Base-by-base conservation (phyloP, 768 basidiomycete genomes). In the Termitomyces sp. region DNA sequence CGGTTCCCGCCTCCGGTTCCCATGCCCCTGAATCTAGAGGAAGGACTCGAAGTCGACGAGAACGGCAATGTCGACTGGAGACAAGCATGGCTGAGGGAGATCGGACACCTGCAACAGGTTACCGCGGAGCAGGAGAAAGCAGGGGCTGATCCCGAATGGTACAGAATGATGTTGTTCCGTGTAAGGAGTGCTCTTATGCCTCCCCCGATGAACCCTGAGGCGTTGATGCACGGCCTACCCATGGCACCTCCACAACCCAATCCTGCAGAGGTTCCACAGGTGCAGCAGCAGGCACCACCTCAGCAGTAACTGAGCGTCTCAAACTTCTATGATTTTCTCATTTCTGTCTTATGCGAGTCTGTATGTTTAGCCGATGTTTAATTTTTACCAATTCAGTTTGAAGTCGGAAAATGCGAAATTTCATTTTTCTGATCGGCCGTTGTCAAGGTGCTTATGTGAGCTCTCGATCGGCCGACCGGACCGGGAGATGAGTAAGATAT, bases 61-160 rank as follows among this genome's bases (percentile, higher is more conserved):
- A 80, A 86, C 50, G 90, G 90, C 39, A 84, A 89, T 54, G 80
- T 89, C 37, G 83, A 88, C 68, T 94, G 91, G 91, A 83, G 85
- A 50, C 68, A 80, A 28, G 84, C 86, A 45, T 88, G 91, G 86
- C 72, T 86, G 55, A 92, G 92, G 68, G 91, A 94, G 71, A 79
- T 94, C 48, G 79, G 79, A 9, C 83, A 82, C 65, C 73, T 94
- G 55, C 85, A 88, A 64, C 84, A 87, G 60, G 73, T 91, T n/a
- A 88, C 91, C 0, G 78, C 72, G 9, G 87, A 92, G 63, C 91
- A 92, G 66, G 89, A 93, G 67, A 91, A 91, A 71, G 82, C 83
- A 19, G 87, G 86, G 30, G 86, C 80, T 3, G 89, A 89, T 50
- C 84, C 83, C 44, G 91, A 93, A 59, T 94, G 91, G 91, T 94